Base-by-base conservation (phyloP, 768 basidiomycete species). In the Pleurotus giganteus region DNA sequence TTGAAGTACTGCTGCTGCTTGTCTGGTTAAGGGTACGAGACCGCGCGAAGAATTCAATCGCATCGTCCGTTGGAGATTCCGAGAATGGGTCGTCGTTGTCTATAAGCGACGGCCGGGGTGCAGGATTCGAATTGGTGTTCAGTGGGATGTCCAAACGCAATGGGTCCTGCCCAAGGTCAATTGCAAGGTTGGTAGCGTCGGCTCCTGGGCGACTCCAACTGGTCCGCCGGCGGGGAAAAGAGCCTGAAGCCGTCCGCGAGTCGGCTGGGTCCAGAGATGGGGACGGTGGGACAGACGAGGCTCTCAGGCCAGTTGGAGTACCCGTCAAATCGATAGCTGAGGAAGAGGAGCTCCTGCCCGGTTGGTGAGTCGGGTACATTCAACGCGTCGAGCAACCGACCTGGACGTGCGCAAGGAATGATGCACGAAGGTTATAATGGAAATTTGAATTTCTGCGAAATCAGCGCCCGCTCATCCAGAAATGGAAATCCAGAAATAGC, bases 191-290 rank as follows among this genome's bases (percentile, higher is more conserved):
- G 27, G 32, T 50, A 15, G 9, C 31, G 29, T 36, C 47, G 41
- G 65, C 60, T 55, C 81, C 77, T 41, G 72, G 59, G 21, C 69
- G 66, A 21, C 81, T 80, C 84, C 86, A 83, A 62, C 86, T 87
- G 1, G 74, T 66, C 55, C 86, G 75, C 47, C 84, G 71, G 57
- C 85, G 76, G 32, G 85, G 63, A 58, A 76, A 69, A 15, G 68
- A 64, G 19, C 31, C 36, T 26, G 46, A 12, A 8, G 29, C 11
- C 4, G 59, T 47, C 12, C 74, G 67, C 45, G 73, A 72, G 55
- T 78, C 75, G 2, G 79, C 73, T 17, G 84, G 79, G 26, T 81
- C 80, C 23, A 80, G 70, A 26, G 82, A 73, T n/a, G 85, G 83
- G 9, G 85, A 83, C 32, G 77, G 65, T 13, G 84, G 82, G 19